Conservation (phyloP, 2,329 filamentous ascomycete species). For the Cladosporium velox region DNA sequence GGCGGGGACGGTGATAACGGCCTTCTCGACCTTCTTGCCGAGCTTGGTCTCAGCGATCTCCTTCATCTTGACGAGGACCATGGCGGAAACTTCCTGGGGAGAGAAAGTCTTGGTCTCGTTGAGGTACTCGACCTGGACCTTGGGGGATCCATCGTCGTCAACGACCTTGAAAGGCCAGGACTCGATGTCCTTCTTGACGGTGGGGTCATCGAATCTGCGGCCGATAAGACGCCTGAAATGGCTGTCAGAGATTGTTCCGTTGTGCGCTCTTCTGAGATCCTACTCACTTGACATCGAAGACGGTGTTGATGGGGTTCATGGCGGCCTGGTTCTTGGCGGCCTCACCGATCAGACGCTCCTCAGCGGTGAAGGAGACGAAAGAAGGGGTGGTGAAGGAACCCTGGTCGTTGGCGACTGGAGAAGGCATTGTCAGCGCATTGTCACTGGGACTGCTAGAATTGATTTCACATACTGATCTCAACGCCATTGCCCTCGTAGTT, state of each 20-base stretch:
- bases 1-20: slow-evolving; percentile 96
- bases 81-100: slow-evolving; percentile 97
- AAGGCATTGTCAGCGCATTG: slow-evolving; percentile 20
- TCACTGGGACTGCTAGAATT: background rate
- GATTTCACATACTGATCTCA: slow-evolving; percentile 77
- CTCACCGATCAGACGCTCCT: slow-evolving; percentile 99
- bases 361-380: slow-evolving; percentile 97
- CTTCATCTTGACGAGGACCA: slow-evolving; percentile 99
- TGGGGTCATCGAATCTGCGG: slow-evolving; percentile 89
- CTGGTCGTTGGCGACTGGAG: slow-evolving; percentile 91
- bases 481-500: slow-evolving; percentile 99
- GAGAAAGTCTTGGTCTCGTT: slow-evolving; percentile 95
- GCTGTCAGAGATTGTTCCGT: slow-evolving; percentile 35
- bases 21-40: slow-evolving; percentile 98
- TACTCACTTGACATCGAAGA: slow-evolving; percentile 88
- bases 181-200: slow-evolving; percentile 98
- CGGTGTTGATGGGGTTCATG: slow-evolving; percentile 97
- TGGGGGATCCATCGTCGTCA: slow-evolving; percentile 82
- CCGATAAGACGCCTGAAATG: slow-evolving; percentile 85
- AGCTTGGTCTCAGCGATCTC: slow-evolving; percentile 98
- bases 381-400: slow-evolving; percentile 98
- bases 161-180: slow-evolving; percentile 99
- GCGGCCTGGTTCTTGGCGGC: slow-evolving; percentile 99
- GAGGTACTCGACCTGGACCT: slow-evolving; percentile 94
- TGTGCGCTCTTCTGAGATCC: slow-evolving; percentile 5